Evolutionary conservation across 1,284 basidiomycete species (phyloP), one percentile per base, ranked within the genome.

Genomic region (Blastosporella zonata): DNA sequence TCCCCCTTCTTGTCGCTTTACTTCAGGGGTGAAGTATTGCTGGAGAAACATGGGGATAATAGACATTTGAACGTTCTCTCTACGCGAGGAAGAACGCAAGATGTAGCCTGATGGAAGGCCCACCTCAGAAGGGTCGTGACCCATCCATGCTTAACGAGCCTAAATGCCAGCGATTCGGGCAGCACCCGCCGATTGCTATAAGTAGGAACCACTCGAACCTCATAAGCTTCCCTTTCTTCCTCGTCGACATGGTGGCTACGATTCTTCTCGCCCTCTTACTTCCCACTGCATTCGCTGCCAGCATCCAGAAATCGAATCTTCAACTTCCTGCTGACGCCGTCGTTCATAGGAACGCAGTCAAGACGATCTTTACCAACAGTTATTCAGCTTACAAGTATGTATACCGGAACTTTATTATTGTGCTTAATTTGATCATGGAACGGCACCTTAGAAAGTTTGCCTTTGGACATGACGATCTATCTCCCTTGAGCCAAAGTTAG

Each of bases 381-480:
- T 87, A 81, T 58, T 42, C 64, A 2, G 76, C 80, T 28, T 87
- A 87, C 67, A 74, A 69, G 82, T 83, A 43, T 27, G 34, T 38
- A 17, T n/a, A 9, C 3, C 23, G 8, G 7, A 37, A 18, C 5
- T 20, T 15, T 10, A 13, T 9, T 17, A 8, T 2, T 21, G 5
- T 13, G n/a, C n/a, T n/a, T 3, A 17, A 10, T 10, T 17, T 15
- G 38, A 49, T 8, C 43, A 22, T 25, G 39, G 17, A 37, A 28
- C 6, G 27, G 2, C 36, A 15, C 8, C 13, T 13, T 20, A 86
- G 84, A 59, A 55, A 76, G 48, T 77, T 76, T 54, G 84, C 85
- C 0, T 84, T 74, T 60, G 79, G 81, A 7, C 81, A 85, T 55
- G 85, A 87, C 49, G 80, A 86, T 43, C 62, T 87, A 21, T 68